Base-by-base conservation (phyloP, 2,329 filamentous ascomycete species). In the Exophiala bonariae region DNA sequence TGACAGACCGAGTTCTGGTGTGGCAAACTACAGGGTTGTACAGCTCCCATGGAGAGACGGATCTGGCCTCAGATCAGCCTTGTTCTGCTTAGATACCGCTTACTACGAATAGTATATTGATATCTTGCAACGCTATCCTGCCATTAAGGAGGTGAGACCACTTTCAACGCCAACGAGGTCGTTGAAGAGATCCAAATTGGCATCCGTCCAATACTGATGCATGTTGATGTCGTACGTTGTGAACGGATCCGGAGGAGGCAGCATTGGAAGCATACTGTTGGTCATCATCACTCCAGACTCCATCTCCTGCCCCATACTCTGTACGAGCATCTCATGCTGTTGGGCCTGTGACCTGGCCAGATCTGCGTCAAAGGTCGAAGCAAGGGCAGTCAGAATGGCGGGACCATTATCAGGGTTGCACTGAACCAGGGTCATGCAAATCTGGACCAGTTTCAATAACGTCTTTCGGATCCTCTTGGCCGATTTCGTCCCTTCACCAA, bases 201-300 rank as follows among this genome's bases (percentile, higher is more conserved):
- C 40, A 28, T 52, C 52, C 10, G 51, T 44, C 51, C 51, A 54
- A 18, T 50, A 54, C 14, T 50, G 51, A 40, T 43, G 41, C 51
- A 54, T 54, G 19, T 31, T 31, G 32, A 50, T 34, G 33, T 54
- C 51, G 26, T 47, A 54, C 14, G 40, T 30, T 16, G 47, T 30
- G 18, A 54, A 54, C 3, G 47, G 51, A 16, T 54, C 51, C 47
- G 74, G 66, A 0, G 73, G 72, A 1, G 72, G 72, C 71, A 76
- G 74, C 0, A 69, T 75, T 1, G 72, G 73, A 4, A 73, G 68
- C 2, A 76, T 61, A 1, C 73, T 72, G 13, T 63, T 67, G 1
- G 67, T 32, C n/a, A 34, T 22, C 4, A 37, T 37, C n/a, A 17
- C n/a, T n/a, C 33, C 39, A 14, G 39, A 37, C 30, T 41, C 20